These are phyloP conservation scores for Withania somnifera DNA, from an alignment of 305 asterid genomes.

Conservation along the genomic window DNA sequence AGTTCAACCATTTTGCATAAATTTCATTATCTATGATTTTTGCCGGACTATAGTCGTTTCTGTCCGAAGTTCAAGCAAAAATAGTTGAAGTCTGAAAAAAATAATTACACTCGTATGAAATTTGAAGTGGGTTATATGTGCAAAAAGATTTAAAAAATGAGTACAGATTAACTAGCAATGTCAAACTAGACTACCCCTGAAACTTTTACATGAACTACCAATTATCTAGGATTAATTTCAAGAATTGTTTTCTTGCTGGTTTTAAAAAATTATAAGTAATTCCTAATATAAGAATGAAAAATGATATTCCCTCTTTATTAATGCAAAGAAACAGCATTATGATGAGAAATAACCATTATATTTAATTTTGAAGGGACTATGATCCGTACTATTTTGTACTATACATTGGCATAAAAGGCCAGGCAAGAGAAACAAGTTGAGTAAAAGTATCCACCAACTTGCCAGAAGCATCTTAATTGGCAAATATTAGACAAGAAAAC, in stretches of 20 bases:
- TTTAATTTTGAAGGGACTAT: not conserved
- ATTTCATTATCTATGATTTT: too few relatives aligned
- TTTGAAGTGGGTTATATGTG: not conserved
- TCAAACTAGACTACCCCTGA: too few relatives aligned
- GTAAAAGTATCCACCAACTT: not conserved
- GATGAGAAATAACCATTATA: not conserved
- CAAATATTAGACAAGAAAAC: not conserved
- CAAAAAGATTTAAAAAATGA: not conserved
- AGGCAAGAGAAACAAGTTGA: not conserved
- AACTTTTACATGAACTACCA: too few relatives aligned
- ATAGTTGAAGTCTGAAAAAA: too few relatives aligned
- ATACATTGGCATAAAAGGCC: not conserved
- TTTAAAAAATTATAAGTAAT: not conserved
- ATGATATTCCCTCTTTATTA: not conserved
- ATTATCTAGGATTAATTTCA: too few relatives aligned
- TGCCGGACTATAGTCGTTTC: not conserved
- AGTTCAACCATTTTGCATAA: too few relatives aligned
- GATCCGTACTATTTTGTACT: not conserved
- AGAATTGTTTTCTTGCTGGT: too few relatives aligned
- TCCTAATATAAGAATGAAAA: not conserved
- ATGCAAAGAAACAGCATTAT: not conserved
- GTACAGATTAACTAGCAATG: too few relatives aligned
- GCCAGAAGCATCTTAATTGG: not conserved
- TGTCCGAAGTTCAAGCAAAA: not conserved
- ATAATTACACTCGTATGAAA: not conserved